Evolutionary conservation across 2,329 filamentous ascomycete species (phyloP).

Genomic region (Cylindrodendrum hubeiense): DNA sequence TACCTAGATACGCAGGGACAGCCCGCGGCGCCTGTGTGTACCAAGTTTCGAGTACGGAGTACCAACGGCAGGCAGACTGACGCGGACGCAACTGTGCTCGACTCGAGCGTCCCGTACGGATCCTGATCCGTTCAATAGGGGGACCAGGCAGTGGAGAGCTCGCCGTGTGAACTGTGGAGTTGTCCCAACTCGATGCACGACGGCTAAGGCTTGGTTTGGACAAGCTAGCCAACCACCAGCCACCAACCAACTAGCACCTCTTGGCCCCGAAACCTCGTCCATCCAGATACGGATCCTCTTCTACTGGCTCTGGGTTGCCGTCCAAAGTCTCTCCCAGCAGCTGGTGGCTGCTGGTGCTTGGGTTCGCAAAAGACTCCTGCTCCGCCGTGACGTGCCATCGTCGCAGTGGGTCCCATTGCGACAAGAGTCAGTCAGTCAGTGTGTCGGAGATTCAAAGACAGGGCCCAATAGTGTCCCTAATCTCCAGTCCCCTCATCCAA

Average conservation of each 20-base stretch:
- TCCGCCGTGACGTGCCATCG: slow-evolving; percentile 16
- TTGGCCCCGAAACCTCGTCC: slow-evolving; percentile 15
- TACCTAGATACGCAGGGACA: too few relatives aligned
- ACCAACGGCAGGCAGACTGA: not conserved
- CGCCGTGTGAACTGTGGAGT: slow-evolving; percentile 29
- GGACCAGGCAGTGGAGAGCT: slow-evolving; percentile 6
- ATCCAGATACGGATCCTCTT: not conserved
- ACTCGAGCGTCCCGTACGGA: slow-evolving; percentile 19
- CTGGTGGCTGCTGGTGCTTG: not conserved
- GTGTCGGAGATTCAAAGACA: slow-evolving; percentile 27
- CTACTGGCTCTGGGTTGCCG: not conserved
- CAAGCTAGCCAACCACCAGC: slow-evolving; percentile 21
- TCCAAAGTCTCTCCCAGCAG: not conserved
- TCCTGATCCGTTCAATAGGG: slow-evolving; percentile 36
- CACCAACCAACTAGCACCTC: slow-evolving; percentile 13
- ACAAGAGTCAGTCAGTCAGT: slow-evolving; percentile 21
- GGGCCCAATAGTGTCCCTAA: slow-evolving; percentile 10
- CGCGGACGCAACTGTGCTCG: slow-evolving; percentile 4
- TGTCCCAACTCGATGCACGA: slow-evolving; percentile 33
- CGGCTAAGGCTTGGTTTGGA: slow-evolving; percentile 31
- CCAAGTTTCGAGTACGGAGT: not conserved
- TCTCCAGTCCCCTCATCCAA: slow-evolving; percentile 15
- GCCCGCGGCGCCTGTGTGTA: slow-evolving; percentile 14
- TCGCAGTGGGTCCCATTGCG: slow-evolving; percentile 7
- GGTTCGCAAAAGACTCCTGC: not conserved